Conservation (phyloP, 768 basidiomycete species). For the Omphalotus guepiniiformis region DNA sequence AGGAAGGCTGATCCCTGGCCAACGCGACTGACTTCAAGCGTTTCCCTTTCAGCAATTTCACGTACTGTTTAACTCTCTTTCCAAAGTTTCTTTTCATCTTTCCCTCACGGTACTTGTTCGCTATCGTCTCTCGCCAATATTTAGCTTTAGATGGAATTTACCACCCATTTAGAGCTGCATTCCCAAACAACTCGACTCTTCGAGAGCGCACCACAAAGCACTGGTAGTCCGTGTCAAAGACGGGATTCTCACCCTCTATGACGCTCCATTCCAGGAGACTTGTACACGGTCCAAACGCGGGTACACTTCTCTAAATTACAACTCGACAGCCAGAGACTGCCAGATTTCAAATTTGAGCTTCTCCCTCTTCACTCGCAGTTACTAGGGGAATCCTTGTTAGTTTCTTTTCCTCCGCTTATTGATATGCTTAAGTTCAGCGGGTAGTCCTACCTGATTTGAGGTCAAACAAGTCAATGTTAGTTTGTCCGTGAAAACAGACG, state of each 20-base stretch:
- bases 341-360: constrained; percentile 84
- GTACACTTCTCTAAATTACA: constrained; percentile 78
- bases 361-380: constrained; percentile 85
- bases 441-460: constrained; percentile 83
- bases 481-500: constrained; percentile 15
- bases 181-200: constrained; percentile 85
- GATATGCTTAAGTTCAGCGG: constrained; percentile 87
- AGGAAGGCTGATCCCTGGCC: constrained; percentile 49
- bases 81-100: constrained; percentile 82
- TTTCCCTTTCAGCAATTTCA: constrained; percentile 81
- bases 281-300: constrained; percentile 68
- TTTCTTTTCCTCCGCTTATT: constrained; percentile 91
- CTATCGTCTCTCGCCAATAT: constrained; percentile 15
- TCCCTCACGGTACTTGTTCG: too few species aligned
- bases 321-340: constrained; percentile 56
- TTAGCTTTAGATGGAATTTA: constrained; percentile 66
- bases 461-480: constrained; percentile 20
- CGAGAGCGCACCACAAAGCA: constrained; percentile 67
- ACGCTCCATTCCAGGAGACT: constrained; percentile 78
- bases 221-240: constrained; percentile 44
- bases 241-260: constrained; percentile 75
- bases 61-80: constrained; percentile 80
- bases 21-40: constrained; percentile 68
- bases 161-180: constrained; percentile 82
- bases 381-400: constrained; percentile 88